Evolutionary conservation across 164 flowering plant species (phyloP), one percentile per base, ranked within the genome.

Genomic region (Brasenia schreberi): DNA sequence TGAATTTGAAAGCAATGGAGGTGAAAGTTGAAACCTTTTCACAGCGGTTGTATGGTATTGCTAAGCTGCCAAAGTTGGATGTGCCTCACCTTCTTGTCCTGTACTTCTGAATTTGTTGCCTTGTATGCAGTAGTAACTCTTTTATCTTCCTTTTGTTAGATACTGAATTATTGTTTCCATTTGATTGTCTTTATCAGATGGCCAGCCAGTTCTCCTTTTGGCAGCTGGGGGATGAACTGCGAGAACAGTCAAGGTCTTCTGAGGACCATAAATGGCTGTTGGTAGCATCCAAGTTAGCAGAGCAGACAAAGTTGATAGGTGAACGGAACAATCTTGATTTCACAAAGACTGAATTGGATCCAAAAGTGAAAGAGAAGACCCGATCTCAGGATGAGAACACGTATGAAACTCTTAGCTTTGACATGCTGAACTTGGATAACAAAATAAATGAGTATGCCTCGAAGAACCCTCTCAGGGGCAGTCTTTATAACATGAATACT

Each of bases 171-270:
- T 23, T 61, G 12, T 23, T 11, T n/a, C 10, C 18, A 23, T 61
- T 61, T 61, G 5, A 7, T 12, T 61, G 63, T 61, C 18, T 9
- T 61, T 27, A 63, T 59, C 18, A 77, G 70, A 89, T 92, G 92
- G 96, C 85, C 65, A 80, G 53, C 67, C 77, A 85, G 73, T 66
- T 76, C n/a, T 82, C 86, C 82, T 93, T 81, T 76, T 93, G 97
- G 97, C 92, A 93, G 68, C 70, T 90, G 71, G 96, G 96, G 12
- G 96, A 88, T 71, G 89, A 87, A 73, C 89, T 93, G 61, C 88
- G 98, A 68, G 98, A 94, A 53, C 92, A 84, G 73, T 74, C 90
- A 6, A 88, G 78, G 73, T 87, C 73, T 42, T 78, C 94, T 1
- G 97, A 93, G 78, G 98, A 93, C 71, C 92, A 86, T 62, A 71